Conservation (phyloP, 352 stramenopile genomes). For the Globisporangium irregulare region DNA sequence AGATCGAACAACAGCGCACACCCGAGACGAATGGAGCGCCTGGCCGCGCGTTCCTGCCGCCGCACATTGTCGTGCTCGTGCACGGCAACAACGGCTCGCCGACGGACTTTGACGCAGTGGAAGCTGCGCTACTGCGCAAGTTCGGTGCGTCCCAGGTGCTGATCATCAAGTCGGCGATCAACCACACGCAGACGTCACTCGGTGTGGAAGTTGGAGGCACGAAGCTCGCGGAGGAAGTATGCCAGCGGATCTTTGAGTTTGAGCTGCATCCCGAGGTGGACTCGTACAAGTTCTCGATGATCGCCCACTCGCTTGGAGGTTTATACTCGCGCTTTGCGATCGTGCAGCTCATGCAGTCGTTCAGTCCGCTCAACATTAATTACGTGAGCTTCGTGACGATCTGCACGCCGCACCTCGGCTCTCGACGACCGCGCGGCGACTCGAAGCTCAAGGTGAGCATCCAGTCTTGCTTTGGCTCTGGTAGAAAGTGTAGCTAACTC, state of each 20-base stretch:
- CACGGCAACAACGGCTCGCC: conserved; percentile 82
- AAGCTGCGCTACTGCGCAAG: conserved; percentile 37
- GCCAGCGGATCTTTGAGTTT: conserved; percentile 53
- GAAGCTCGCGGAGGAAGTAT: conserved; percentile 63
- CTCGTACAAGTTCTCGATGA: conserved; percentile 67
- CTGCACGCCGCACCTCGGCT: conserved; percentile 78
- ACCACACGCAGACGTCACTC: conserved; percentile 59
- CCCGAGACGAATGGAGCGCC: neutral
- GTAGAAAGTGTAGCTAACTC: neutral
- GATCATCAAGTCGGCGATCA: conserved; percentile 63
- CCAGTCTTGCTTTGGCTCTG: neutral
- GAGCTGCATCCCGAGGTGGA: conserved; percentile 45
- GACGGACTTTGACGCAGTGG: conserved; percentile 63
- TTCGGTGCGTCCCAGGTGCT: conserved; percentile 50
- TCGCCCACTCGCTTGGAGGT: conserved; percentile 74
- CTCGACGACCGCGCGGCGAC: conserved; percentile 51
- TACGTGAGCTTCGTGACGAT: conserved; percentile 80
- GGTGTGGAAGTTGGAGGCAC: conserved; percentile 65
- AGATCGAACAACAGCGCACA: neutral
- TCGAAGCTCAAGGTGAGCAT: conserved; percentile 59
- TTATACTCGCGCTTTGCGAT: conserved; percentile 74
- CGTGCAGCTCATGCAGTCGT: conserved; percentile 44
- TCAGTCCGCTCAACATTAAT: conserved; percentile 58
- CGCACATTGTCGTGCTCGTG: conserved; percentile 77
- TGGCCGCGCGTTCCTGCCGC: conserved; percentile 29